A percentile compares a stretch with the other conserved stretches of the same genome.
Conservation (phyloP, 192 early-diverging fungal genomes). For the Backusella liffmaniae region DNA sequence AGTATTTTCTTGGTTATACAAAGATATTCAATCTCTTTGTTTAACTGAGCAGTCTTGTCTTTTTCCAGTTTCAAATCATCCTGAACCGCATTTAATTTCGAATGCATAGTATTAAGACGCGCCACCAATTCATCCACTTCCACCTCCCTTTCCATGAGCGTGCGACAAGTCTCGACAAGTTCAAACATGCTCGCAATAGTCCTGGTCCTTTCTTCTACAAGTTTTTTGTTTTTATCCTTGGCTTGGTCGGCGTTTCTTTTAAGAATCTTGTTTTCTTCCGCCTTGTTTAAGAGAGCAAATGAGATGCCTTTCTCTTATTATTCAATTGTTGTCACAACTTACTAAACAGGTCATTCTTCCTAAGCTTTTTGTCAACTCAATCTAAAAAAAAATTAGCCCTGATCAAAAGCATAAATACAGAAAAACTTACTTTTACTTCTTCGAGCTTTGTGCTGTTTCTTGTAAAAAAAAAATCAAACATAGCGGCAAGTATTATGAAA, state of each 20-base stretch:
- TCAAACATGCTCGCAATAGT: not conserved
- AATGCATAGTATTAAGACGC: not conserved
- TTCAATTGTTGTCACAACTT: not conserved
- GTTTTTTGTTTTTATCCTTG: not conserved
- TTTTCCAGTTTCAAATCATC: not conserved
- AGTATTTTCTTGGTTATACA: not conserved
- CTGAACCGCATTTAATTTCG: not conserved
- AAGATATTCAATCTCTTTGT: not conserved
- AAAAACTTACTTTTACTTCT: not conserved
- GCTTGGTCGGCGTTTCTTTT: not conserved
- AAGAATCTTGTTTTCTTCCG: not conserved
- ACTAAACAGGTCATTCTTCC: not conserved
- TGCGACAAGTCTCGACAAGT: not conserved
- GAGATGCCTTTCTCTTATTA: not conserved
- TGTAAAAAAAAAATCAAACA: not conserved
- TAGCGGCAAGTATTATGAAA: not conserved
- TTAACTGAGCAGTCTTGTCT: not conserved
- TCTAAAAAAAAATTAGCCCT: not conserved
- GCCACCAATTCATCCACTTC: not conserved
- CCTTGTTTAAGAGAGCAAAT: not conserved
- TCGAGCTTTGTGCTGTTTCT: not conserved
- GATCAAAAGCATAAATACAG: not conserved
- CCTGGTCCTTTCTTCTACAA: not conserved
- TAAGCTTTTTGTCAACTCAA: not conserved
- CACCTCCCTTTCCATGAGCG: not conserved